Base-by-base conservation (phyloP, 2,329 filamentous ascomycete species). In the Thermochaetoides dissita region DNA sequence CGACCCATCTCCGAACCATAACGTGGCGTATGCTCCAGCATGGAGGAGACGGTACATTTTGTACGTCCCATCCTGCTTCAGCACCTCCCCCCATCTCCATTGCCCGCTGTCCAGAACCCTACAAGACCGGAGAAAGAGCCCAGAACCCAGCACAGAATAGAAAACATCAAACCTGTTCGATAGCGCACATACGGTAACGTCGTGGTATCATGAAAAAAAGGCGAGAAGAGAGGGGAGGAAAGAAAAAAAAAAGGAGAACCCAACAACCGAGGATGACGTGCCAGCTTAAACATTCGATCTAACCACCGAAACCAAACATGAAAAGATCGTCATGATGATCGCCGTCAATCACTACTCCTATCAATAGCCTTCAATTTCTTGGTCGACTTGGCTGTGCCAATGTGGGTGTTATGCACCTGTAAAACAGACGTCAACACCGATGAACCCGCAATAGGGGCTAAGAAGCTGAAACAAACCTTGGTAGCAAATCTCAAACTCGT, bases 401-500 rank as follows among this genome's bases (percentile, higher is more conserved):
- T 93, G 53, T 94, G 86, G 28, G 87, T 94, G 58, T 93, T 93
- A 64, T 86, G 79, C 49, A 88, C 80, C 74, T 82, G 43, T 6
- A 34, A 8, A 7, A 30, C 48, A 31, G 46, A 54, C 41, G 49
- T 42, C 39, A 37, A 8, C 30, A 31, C 8, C 3, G 10, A 6
- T 32, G 33, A 24, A 10, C 3, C 7, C 10, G 46, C 34, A 30
- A 7, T 12, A 3, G 38, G 37, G 40, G 53, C 9, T n/a, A 8
- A 24, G 28, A 31, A 33, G 34, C 10, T 11, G 32, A 38, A 42
- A 56, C 66, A 57, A 62, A 87, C 87, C 73, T 94, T 96, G 31
- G 85, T 93, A 10, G 91, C 91, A 62, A 98, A 98, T 56, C 91
- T 82, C 61, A 98, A 69, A 69, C 87, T 95, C 36, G 88, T 94